These are phyloP conservation scores for Sindora glabra DNA, from an alignment of 306 rosid genomes.

Conservation along the genomic window DNA sequence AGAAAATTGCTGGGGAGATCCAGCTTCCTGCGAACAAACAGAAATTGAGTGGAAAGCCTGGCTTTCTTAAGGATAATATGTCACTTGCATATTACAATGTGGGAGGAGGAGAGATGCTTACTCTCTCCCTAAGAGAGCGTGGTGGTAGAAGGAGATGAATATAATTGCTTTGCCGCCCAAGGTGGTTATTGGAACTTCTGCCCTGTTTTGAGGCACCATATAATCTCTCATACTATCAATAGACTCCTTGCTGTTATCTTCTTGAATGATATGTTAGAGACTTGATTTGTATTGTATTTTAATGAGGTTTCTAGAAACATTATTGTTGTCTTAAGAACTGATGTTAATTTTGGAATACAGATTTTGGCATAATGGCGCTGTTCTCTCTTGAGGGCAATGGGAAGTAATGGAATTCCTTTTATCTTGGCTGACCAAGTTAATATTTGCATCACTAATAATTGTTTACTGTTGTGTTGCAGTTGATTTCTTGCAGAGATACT, in stretches of 20 bases:
- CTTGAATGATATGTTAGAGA: slow-evolving; percentile 21
- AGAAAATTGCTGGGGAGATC: slow-evolving; percentile 92
- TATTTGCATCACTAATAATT: too few species aligned
- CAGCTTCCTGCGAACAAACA: slow-evolving; percentile 98
- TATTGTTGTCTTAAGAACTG: slow-evolving; percentile 27
- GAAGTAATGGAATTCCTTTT: slow-evolving; percentile 41
- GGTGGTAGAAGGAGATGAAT: slow-evolving; percentile 95
- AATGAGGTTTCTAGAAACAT: slow-evolving; percentile 13
- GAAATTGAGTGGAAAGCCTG: slow-evolving; percentile 92
- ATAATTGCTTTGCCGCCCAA: slow-evolving; percentile 17
- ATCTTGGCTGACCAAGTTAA: slow-evolving; percentile 22
- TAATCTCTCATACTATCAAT: slow-evolving; percentile 19
- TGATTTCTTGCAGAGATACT: too few species aligned
- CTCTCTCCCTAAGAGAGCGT: slow-evolving; percentile 84
- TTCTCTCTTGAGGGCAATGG: slow-evolving; percentile 39
- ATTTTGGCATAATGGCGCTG: slow-evolving; percentile 42
- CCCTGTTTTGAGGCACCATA: slow-evolving; percentile 32
- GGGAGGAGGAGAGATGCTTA: slow-evolving; percentile 65
- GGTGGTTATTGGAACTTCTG: slow-evolving; percentile 49
- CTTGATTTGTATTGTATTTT: slow-evolving; percentile 7
- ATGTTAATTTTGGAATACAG: slow-evolving; percentile 53
- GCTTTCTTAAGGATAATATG: slow-evolving; percentile 92
- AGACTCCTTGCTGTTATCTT: slow-evolving; percentile 20
- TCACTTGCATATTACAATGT: slow-evolving; percentile 88
- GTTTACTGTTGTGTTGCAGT: too few species aligned